These are phyloP conservation scores for Xylariales sp. DNA, from an alignment of 2,329 filamentous ascomycete species.

Conservation along the genomic window DNA sequence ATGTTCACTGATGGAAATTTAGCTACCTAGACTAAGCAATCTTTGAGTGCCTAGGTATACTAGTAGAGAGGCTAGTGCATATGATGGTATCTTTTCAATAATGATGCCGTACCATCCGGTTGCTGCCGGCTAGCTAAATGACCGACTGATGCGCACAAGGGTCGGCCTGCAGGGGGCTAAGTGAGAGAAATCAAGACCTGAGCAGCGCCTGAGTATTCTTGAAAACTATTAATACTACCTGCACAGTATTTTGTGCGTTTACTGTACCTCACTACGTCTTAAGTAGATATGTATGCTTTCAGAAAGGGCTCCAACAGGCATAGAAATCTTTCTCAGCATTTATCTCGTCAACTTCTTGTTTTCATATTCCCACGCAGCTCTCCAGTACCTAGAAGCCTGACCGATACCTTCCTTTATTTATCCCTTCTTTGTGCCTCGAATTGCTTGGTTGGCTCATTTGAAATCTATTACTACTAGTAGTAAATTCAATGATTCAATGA, in stretches of 20 bases:
- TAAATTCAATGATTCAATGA: neutral
- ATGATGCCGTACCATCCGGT: slow-evolving; percentile 31
- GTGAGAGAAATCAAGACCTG: slow-evolving; percentile 23
- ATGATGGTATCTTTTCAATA: neutral
- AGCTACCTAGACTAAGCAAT: neutral
- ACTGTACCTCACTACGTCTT: too few species aligned
- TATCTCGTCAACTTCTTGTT: slow-evolving; percentile 10
- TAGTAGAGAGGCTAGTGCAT: too few species aligned
- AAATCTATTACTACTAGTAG: slow-evolving; percentile 1
- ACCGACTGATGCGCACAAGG: slow-evolving; percentile 28
- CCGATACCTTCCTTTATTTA: slow-evolving; percentile 15
- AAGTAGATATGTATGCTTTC: neutral
- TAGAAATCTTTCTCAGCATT: neutral
- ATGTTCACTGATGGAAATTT: neutral
- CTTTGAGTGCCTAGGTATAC: neutral
- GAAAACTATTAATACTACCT: too few species aligned
- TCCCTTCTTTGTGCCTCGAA: slow-evolving; percentile 17
- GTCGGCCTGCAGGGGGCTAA: slow-evolving; percentile 12
- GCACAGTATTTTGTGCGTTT: too few species aligned
- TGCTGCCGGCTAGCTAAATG: slow-evolving; percentile 26
- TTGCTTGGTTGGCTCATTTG: slow-evolving; percentile 7
- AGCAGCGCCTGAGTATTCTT: neutral
- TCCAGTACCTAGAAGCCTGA: too few species aligned
- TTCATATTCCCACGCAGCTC: slow-evolving; percentile 6
- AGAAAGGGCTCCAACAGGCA: neutral